Percentiles rank a stretch among this genome's conserved stretches.
phyloP scores from a whole-genome alignment of 129 eudicot species.

The Helianthus tuberosus region DNA sequence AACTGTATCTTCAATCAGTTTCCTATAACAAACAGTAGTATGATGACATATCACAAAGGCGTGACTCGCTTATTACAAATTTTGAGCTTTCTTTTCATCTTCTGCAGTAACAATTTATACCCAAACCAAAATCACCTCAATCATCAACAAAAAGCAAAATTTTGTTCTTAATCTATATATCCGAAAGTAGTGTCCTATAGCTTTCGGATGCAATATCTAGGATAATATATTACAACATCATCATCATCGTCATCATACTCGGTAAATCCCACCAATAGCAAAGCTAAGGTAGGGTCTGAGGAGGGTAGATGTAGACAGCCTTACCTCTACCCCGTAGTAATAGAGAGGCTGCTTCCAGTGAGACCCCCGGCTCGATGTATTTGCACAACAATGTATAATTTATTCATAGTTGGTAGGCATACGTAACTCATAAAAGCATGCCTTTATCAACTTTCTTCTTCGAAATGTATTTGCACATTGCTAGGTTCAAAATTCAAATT shows the following conservation, averaged over 20 bases:
- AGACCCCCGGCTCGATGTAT: too few species aligned
- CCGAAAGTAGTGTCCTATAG: not conserved
- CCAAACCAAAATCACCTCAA: slow-evolving; percentile 13
- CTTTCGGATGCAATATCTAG: not conserved
- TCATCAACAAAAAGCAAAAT: not conserved
- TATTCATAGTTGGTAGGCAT: not conserved
- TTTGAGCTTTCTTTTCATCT: not conserved
- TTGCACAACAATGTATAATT: not conserved
- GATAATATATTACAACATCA: not conserved
- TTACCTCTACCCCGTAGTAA: too few species aligned
- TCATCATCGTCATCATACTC: too few species aligned
- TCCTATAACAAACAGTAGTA: not conserved
- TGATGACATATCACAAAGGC: not conserved
- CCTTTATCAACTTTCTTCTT: not conserved
- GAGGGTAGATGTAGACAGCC: too few species aligned
- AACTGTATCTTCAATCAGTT: slow-evolving; percentile 6
- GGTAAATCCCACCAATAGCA: too few species aligned
- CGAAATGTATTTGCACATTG: not conserved
- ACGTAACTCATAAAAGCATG: not conserved
- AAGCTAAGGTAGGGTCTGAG: too few species aligned
- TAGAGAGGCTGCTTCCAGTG: too few species aligned
- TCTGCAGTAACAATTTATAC: slow-evolving; percentile 7
- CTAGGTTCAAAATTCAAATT: too few species aligned
- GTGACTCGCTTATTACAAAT: not conserved
- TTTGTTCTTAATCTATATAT: not conserved